These are phyloP conservation scores for Xylaria cubensis DNA, from an alignment of 495 filamentous ascomycete species.

Conservation along the genomic window DNA sequence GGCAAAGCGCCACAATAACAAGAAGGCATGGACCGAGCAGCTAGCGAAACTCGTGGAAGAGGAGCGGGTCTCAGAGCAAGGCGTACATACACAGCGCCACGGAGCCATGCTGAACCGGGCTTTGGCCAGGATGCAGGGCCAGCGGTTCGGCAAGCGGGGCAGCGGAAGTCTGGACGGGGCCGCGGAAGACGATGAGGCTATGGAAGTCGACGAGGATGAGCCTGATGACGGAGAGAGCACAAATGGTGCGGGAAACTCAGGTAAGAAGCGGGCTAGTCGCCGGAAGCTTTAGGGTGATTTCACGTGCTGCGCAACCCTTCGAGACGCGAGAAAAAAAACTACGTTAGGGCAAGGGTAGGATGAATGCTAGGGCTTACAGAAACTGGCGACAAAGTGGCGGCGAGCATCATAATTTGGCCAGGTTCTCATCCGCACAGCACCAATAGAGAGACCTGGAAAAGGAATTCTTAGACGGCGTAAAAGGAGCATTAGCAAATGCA, in stretches of 20 bases:
- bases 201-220: slow-evolving; percentile 64
- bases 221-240: slow-evolving; percentile 40
- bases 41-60: slow-evolving; percentile 54
- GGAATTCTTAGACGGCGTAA: not conserved
- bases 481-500: not conserved
- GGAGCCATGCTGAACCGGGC: slow-evolving; percentile 27
- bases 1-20: slow-evolving; percentile 59
- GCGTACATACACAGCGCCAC: slow-evolving; percentile 49
- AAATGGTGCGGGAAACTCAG: slow-evolving; percentile 2
- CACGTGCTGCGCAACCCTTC: not conserved
- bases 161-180: slow-evolving; percentile 56
- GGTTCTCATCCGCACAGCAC: not conserved
- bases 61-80: slow-evolving; percentile 54
- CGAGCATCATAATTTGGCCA: not conserved
- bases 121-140: slow-evolving; percentile 32
- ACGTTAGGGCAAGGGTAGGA: not conserved
- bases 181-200: slow-evolving; percentile 60
- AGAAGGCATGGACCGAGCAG: slow-evolving; percentile 51
- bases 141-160: slow-evolving; percentile 46
- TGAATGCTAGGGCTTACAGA: not conserved
- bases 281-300: slow-evolving; percentile 41
- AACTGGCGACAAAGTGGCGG: not conserved
- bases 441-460: not conserved
- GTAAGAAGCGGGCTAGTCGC: slow-evolving; percentile 48
- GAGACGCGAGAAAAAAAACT: not conserved